Conservation (phyloP, 192 early-diverging fungal genomes). For the Piromyces finnis region DNA sequence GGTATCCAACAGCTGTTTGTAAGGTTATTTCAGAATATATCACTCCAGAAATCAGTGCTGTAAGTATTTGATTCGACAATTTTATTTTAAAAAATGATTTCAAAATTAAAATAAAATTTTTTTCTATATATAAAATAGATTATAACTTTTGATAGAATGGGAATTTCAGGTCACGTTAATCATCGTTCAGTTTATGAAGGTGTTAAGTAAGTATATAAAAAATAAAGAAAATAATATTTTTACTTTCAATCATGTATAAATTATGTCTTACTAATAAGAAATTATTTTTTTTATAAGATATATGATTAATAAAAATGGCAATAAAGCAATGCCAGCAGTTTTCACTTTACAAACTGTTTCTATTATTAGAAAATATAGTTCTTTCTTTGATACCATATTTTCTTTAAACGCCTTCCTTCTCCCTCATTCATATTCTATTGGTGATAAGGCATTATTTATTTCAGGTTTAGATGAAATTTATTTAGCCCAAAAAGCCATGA, state of each 20-base stretch:
- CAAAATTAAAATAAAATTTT: no score
- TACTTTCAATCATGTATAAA: no score
- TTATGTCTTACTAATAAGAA: no score
- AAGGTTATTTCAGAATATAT: not conserved
- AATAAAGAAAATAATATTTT: no score
- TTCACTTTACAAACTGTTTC: not conserved
- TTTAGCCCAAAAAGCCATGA: constrained; percentile 49
- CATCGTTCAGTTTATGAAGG: constrained; percentile 68
- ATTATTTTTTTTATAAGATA: not conserved
- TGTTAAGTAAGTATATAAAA: constrained; percentile 15
- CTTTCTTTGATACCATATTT: not conserved
- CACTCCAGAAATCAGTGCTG: not conserved
- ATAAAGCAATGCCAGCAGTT: not conserved
- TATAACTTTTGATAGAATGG: constrained; percentile 75
- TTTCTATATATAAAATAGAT: constrained; percentile 17
- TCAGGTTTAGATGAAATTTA: constrained; percentile 33
- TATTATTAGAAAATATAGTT: not conserved
- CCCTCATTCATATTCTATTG: not conserved
- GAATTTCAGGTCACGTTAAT: constrained; percentile 82
- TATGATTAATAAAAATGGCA: not conserved
- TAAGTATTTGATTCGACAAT: not conserved
- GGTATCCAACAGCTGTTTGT: not conserved
- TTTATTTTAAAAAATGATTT: no score
- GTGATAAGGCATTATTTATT: constrained; percentile 19
- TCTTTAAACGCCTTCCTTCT: not conserved